Percentiles rank a stretch among this genome's conserved stretches.
Conservation (phyloP, 2,329 filamentous ascomycete genomes). For the Colletotrichum godetiae region DNA sequence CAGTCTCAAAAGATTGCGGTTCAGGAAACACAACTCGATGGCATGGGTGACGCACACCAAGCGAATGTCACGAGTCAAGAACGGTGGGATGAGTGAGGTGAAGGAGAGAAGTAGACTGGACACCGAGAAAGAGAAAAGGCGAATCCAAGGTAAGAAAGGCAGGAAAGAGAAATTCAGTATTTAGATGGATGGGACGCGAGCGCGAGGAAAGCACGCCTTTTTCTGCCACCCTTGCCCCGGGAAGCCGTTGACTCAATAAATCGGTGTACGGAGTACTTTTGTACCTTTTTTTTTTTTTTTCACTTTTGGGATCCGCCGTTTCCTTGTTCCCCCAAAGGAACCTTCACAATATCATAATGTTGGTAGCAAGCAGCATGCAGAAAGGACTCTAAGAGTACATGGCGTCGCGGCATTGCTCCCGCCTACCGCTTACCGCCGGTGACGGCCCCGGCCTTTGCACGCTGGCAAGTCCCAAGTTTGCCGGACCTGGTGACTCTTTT, state of each 20-base stretch:
- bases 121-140: background rate
- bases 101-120: background rate
- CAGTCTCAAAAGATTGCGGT: background rate
- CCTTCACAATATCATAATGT: background rate
- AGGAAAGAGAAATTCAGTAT: constrained; percentile 1
- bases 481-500: constrained; percentile 11
- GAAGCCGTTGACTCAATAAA: constrained; percentile 1
- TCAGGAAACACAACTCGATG: background rate
- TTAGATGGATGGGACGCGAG: background rate
- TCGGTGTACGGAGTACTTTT: background rate
- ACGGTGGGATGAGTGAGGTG: background rate
- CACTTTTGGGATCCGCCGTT: background rate
- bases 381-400: background rate
- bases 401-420: background rate
- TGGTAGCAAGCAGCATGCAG: no score
- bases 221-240: background rate
- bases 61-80: constrained; percentile 22
- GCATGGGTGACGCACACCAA: background rate
- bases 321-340: background rate
- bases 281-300: background rate
- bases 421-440: constrained; percentile 12
- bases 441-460: constrained; percentile 11
- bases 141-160: background rate
- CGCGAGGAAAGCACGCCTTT: background rate
- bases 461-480: background rate